Evolutionary conservation across 768 basidiomycete genomes (phyloP).

Genomic region (Neoboletus magnificus): DNA sequence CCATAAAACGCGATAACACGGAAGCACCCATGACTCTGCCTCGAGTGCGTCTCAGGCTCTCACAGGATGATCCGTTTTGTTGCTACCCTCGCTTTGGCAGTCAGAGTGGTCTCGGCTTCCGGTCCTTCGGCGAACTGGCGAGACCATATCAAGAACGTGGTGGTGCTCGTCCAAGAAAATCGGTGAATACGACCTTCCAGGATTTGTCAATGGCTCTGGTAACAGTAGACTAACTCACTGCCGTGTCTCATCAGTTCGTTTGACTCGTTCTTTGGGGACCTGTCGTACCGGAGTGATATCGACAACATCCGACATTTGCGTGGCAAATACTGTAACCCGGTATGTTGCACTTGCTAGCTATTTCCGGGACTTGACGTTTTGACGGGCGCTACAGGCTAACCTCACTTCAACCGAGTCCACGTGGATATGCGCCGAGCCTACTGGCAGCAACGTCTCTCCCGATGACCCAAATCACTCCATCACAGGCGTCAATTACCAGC

Average conservation of each 20-base stretch:
- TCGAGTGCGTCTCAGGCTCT: background rate
- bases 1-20: conserved; percentile 9
- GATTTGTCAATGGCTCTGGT: background rate
- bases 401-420: conserved; percentile 7
- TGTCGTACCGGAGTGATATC: conserved; percentile 23
- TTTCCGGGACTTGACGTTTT: background rate
- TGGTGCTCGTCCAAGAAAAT: conserved; percentile 28
- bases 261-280: conserved; percentile 26
- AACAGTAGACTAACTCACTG: background rate
- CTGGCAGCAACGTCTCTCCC: conserved; percentile 17
- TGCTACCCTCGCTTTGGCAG: conserved; percentile 3
- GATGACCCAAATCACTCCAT: conserved; percentile 26
- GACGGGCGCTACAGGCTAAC: conserved; percentile 8
- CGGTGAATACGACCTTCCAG: conserved; percentile 8
- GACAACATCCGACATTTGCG: conserved; percentile 23
- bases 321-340: conserved; percentile 22
- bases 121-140: conserved; percentile 15
- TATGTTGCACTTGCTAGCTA: background rate
- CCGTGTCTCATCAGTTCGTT: conserved; percentile 15
- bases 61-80: conserved; percentile 11
- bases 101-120: background rate
- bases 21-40: background rate
- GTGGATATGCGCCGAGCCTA: conserved; percentile 19
- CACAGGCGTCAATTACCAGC: conserved; percentile 22
- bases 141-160: conserved; percentile 24